phyloP scores from a whole-genome alignment of 306 rosid genomes.

The Fagus sylvatica region DNA sequence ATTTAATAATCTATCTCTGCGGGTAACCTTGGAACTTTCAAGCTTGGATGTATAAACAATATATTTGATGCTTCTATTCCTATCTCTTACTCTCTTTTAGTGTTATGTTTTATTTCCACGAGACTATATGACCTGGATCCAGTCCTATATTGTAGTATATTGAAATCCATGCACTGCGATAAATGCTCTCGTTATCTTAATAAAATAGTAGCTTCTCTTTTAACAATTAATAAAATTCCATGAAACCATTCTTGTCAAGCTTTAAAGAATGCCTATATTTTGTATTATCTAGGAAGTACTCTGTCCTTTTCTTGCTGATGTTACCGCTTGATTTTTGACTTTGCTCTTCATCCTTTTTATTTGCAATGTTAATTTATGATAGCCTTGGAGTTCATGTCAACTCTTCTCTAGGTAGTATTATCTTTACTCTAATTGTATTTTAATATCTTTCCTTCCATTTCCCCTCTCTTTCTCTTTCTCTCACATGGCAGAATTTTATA shows the following conservation, averaged over 20 bases:
- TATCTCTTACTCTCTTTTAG: constrained; percentile 22
- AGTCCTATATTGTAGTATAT: constrained; percentile 38
- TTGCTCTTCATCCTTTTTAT: constrained; percentile 22
- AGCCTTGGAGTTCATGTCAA: constrained; percentile 44
- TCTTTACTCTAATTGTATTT: constrained; percentile 18
- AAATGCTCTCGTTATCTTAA: constrained; percentile 36
- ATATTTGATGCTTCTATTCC: constrained; percentile 68
- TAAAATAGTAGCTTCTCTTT: constrained; percentile 19
- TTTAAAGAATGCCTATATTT: constrained; percentile 9
- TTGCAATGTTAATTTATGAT: constrained; percentile 26
- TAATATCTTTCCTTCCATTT: not conserved
- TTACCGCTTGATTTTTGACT: constrained; percentile 41
- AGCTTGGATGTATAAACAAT: constrained; percentile 42
- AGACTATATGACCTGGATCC: constrained; percentile 78
- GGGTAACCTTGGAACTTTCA: constrained; percentile 49
- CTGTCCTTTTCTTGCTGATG: constrained; percentile 29
- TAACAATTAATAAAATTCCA: constrained; percentile 22
- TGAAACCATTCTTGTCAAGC: constrained; percentile 18
- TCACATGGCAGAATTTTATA: constrained; percentile 11
- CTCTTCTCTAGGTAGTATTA: constrained; percentile 32
- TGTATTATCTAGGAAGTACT: constrained; percentile 27
- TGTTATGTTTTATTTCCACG: constrained; percentile 36
- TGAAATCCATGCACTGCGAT: constrained; percentile 38
- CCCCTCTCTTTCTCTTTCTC: not conserved
- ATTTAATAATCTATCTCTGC: constrained; percentile 26